Conservation (phyloP, 805 yeast species). For the Teunomyces cretensis region DNA sequence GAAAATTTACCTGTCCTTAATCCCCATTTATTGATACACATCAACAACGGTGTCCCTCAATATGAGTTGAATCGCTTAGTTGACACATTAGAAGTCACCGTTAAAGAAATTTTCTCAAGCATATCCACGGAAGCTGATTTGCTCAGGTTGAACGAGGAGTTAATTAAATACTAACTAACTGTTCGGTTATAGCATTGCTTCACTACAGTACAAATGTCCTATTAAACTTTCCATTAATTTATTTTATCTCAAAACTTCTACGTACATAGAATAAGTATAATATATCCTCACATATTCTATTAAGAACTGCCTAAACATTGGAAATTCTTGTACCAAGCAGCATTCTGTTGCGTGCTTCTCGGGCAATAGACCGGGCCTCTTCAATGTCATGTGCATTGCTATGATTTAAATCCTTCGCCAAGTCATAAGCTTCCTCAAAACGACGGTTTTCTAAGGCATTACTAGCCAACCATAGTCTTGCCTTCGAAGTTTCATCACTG, state of each 20-base stretch:
- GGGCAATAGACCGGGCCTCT: slow-evolving; percentile 80
- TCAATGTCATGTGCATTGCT: slow-evolving; percentile 86
- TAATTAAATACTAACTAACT: slow-evolving; percentile 1
- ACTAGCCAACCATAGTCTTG: slow-evolving; percentile 84
- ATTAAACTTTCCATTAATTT: not conserved
- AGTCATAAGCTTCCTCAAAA: slow-evolving; percentile 67
- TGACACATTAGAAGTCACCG: slow-evolving; percentile 21
- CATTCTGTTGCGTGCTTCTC: slow-evolving; percentile 68
- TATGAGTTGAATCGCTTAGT: slow-evolving; percentile 27
- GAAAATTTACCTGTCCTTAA: slow-evolving; percentile 61
- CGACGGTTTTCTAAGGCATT: slow-evolving; percentile 55
- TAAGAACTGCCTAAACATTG: not conserved
- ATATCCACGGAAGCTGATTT: slow-evolving; percentile 25
- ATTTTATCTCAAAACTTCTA: not conserved
- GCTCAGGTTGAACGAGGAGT: slow-evolving; percentile 18
- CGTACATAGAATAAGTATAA: slow-evolving; percentile 2
- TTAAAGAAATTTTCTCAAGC: slow-evolving; percentile 12
- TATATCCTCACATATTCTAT: slow-evolving; percentile 2
- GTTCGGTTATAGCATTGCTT: not conserved
- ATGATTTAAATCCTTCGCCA: slow-evolving; percentile 63
- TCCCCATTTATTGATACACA: slow-evolving; percentile 37
- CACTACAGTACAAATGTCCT: not conserved
- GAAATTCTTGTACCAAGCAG: slow-evolving; percentile 2
- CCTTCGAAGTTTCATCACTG: slow-evolving; percentile 73
- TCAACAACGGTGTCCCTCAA: slow-evolving; percentile 27